A percentile compares a stretch with the other conserved stretches of the same genome.
These are phyloP conservation scores for Discostella pseudostelligera DNA, from an alignment of 108 stramenopile species.

Conservation along the genomic window DNA sequence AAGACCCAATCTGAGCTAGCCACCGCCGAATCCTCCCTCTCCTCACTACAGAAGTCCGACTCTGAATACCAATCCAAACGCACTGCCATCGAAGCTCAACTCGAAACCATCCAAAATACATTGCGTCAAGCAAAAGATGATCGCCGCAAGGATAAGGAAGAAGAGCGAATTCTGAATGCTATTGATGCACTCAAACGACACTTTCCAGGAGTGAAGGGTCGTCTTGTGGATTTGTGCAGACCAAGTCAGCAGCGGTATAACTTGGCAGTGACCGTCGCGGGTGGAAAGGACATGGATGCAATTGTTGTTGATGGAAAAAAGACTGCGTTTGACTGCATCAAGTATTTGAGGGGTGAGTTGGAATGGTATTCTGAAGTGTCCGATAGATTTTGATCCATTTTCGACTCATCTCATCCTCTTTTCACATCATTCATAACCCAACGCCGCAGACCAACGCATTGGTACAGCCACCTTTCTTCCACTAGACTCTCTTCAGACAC, in stretches of 20 bases:
- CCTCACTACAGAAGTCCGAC: slow-evolving; percentile 50
- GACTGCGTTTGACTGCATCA: slow-evolving; percentile 92
- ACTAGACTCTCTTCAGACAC: slow-evolving; percentile 84
- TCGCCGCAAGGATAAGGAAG: slow-evolving; percentile 80
- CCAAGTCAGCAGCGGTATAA: slow-evolving; percentile 91
- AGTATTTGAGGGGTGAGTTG: slow-evolving; percentile 78
- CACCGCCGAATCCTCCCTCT: slow-evolving; percentile 59
- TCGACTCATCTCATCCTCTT: too few relatives aligned
- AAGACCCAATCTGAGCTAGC: slow-evolving; percentile 63
- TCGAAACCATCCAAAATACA: slow-evolving; percentile 72
- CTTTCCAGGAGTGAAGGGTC: slow-evolving; percentile 92
- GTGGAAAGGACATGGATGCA: slow-evolving; percentile 94
- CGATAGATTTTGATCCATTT: neutral
- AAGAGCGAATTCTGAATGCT: slow-evolving; percentile 73
- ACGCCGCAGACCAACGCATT: slow-evolving; percentile 14
- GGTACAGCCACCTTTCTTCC: slow-evolving; percentile 96
- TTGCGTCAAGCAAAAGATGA: slow-evolving; percentile 88
- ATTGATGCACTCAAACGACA: slow-evolving; percentile 80
- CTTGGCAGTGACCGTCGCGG: slow-evolving; percentile 95
- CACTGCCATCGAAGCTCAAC: slow-evolving; percentile 78
- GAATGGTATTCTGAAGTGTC: neutral
- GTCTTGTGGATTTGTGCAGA: slow-evolving; percentile 93
- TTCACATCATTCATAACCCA: neutral
- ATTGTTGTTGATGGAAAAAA: slow-evolving; percentile 94
- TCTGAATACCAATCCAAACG: slow-evolving; percentile 59